A percentile compares a stretch with the other conserved stretches of the same genome.
Evolutionary conservation across 2,329 filamentous ascomycete genomes (phyloP).

Genomic region (Monosporascus cannonballus): DNA sequence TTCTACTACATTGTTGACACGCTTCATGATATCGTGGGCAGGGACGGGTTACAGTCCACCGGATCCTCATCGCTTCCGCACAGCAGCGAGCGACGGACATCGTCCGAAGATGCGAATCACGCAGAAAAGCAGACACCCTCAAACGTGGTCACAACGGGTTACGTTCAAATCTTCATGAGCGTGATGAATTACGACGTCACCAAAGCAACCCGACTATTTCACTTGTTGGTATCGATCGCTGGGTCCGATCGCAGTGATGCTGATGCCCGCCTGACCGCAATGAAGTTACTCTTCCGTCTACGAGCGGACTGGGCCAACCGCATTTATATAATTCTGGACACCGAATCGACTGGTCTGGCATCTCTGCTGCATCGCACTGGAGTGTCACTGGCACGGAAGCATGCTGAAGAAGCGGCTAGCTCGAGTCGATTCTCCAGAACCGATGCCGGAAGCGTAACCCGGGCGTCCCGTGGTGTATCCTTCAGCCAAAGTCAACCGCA

Average conservation of each 20-base stretch:
- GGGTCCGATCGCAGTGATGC: slow-evolving; percentile 53
- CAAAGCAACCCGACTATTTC: slow-evolving; percentile 60
- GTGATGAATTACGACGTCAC: slow-evolving; percentile 59
- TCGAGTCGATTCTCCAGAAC: slow-evolving; percentile 36
- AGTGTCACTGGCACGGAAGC: slow-evolving; percentile 43
- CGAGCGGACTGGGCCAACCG: slow-evolving; percentile 76
- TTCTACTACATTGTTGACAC: slow-evolving; percentile 54
- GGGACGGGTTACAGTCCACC: slow-evolving; percentile 41
- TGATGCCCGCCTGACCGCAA: slow-evolving; percentile 65
- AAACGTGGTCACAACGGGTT: slow-evolving; percentile 65
- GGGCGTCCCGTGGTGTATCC: slow-evolving; percentile 45
- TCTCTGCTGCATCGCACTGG: slow-evolving; percentile 63
- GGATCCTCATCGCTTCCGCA: slow-evolving; percentile 23
- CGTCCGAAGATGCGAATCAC: slow-evolving; percentile 21
- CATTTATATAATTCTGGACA: slow-evolving; percentile 63
- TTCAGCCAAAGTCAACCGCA: slow-evolving; percentile 40
- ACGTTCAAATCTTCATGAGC: slow-evolving; percentile 71
- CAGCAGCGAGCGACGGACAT: slow-evolving; percentile 13
- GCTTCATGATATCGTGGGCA: slow-evolving; percentile 43
- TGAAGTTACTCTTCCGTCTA: slow-evolving; percentile 76
- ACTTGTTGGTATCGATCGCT: slow-evolving; percentile 58
- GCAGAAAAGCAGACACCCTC: slow-evolving; percentile 47
- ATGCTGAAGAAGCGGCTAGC: slow-evolving; percentile 45
- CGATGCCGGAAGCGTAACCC: slow-evolving; percentile 35
- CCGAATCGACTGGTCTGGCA: slow-evolving; percentile 70